A percentile compares a stretch with the other conserved stretches of the same genome.
These are phyloP conservation scores for Ceratobasidium sp. DNA, from an alignment of 1,284 basidiomycete genomes.

Conservation along the genomic window DNA sequence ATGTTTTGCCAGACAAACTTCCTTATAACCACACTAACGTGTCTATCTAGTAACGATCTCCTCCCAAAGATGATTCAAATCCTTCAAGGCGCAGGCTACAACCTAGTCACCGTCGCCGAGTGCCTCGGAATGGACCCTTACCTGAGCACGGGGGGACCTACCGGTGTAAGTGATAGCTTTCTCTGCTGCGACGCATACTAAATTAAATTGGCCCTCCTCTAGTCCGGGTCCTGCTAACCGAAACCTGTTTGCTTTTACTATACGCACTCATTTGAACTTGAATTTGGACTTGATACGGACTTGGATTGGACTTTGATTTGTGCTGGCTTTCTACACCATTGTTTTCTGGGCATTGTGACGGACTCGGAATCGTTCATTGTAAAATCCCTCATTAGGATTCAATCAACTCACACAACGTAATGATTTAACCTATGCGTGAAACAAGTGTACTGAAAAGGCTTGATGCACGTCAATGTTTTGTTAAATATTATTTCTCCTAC, in stretches of 20 bases:
- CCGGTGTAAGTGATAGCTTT: neutral
- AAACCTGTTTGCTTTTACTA: neutral
- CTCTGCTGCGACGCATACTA: neutral
- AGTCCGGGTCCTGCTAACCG: neutral
- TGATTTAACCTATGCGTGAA: too few species aligned
- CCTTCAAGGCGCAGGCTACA: conserved; percentile 43
- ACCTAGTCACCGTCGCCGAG: conserved; percentile 45
- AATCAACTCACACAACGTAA: too few species aligned
- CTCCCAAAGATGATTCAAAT: conserved; percentile 41
- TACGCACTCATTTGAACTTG: neutral
- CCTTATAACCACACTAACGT: neutral
- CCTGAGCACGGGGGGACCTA: conserved; percentile 6
- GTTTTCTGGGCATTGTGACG: too few species aligned
- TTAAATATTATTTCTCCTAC: too few species aligned
- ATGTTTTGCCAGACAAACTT: neutral
- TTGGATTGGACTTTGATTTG: too few species aligned
- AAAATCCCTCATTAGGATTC: too few species aligned
- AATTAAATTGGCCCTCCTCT: too few species aligned
- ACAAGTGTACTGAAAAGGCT: too few species aligned
- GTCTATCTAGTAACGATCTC: conserved; percentile 18
- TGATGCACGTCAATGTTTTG: too few species aligned
- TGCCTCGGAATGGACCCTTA: conserved; percentile 44
- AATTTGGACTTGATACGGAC: neutral
- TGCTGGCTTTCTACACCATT: neutral
- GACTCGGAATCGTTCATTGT: too few species aligned